Evolutionary conservation across 768 basidiomycete genomes (phyloP).

Genomic region (Tricholoma terreum): DNA sequence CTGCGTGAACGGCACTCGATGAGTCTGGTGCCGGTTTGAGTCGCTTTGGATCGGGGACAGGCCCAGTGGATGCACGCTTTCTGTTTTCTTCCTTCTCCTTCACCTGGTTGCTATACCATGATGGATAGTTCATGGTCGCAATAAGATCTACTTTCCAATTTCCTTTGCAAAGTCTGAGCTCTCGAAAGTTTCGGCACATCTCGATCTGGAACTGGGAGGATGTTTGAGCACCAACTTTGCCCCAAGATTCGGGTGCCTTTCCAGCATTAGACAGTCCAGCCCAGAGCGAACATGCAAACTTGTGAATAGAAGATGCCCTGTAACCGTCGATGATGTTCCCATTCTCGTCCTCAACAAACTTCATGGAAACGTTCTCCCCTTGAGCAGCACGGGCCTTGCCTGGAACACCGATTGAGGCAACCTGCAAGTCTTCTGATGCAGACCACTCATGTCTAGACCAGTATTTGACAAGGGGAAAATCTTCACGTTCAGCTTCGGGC

Average conservation of each 20-base stretch:
- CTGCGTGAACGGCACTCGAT: too few species aligned
- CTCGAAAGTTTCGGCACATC: constrained; percentile 5
- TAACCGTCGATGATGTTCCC: neutral
- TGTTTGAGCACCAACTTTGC: neutral
- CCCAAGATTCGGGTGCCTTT: constrained; percentile 4
- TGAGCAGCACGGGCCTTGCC: neutral
- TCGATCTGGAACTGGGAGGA: neutral
- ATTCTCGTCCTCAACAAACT: neutral
- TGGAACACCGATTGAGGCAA: neutral
- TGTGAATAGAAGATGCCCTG: neutral
- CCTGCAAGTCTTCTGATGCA: neutral
- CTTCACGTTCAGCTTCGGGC: neutral
- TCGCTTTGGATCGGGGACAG: constrained; percentile 4
- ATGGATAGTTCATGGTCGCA: constrained; percentile 4
- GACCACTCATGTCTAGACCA: neutral
- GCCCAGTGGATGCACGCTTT: too few species aligned
- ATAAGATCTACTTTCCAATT: constrained; percentile 11
- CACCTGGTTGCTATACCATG: neutral
- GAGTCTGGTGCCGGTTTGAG: too few species aligned
- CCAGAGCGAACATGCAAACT: neutral
- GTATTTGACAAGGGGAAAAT: neutral
- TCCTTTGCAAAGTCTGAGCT: constrained; percentile 10
- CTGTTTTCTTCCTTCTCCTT: too few species aligned
- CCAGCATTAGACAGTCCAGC: neutral
- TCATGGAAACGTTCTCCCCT: neutral